Base-by-base conservation (phyloP, 1,284 basidiomycete genomes). In the Grifola frondosa region DNA sequence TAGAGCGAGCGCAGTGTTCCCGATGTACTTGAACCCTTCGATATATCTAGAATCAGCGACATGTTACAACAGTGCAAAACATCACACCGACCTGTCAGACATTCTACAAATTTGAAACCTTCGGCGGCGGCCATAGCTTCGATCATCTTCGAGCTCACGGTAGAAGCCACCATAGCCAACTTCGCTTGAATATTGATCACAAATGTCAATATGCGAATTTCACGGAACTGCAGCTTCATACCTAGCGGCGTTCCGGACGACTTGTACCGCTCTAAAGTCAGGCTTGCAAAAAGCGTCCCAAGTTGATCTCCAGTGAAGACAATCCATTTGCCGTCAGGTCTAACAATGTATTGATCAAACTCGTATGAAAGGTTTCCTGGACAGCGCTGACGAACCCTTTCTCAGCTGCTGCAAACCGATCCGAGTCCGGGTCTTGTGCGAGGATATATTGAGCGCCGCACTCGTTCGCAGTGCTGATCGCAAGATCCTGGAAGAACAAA, bases 111-210 rank as follows among this genome's bases (percentile, higher is more conserved):
- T 51, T 74, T 80, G 68, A 92, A 92, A 0, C 88, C 88, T 58
- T 92, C 90, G 4, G 61, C 60, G 30, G 66, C 59, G 0, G 90
- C 89, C 67, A 93, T 87, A 2, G 77, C 69, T 55, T 84, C 82
- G 10, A 93, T 67, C 86, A 93, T 88, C 64, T 90, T 91, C 3
- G 88, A 91, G 60, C 88, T 91, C 10, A 92, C 91, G 4, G 88
- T 88, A 0, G 90, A 91, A 1, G 88, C 88, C 8, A 91, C 81
- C 79, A 93, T 89, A 1, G 84, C 88, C 6, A 91, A 66, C 53
- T 81, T 83, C 5, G 75, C 79, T 81, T 40, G 7, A 42, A 33
- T 25, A 15, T 9, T 3, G 3, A 10, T 36, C 8, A 23, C 21
- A 30, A 8, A 22, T 11, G 11, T 31, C 19, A 17, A 24, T 19